Conservation (phyloP, 2,329 filamentous ascomycete genomes). For the Verticillium albo-atrum region DNA sequence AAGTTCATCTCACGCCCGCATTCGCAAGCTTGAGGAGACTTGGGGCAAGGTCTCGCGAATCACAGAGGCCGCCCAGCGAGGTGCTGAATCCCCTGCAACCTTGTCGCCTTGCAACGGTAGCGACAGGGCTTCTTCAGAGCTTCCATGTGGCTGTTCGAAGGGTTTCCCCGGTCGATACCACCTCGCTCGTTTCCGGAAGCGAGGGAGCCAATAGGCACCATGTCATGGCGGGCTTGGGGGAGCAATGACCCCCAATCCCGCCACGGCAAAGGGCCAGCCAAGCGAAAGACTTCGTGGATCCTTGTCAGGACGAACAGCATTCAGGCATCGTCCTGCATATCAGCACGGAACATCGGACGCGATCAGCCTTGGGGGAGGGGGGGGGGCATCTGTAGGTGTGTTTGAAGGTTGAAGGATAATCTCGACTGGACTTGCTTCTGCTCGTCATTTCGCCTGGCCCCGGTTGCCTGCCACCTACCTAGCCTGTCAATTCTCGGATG, state of each 20-base stretch:
- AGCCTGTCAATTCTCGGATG: neutral
- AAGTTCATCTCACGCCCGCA: neutral
- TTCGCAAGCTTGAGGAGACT: neutral
- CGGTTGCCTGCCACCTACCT: neutral
- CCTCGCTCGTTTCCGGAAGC: neutral
- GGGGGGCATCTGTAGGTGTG: neutral
- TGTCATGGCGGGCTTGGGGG: neutral
- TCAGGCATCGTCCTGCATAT: neutral
- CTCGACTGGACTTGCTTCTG: neutral
- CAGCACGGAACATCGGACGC: neutral
- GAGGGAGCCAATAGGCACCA: neutral
- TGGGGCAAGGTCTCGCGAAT: neutral
- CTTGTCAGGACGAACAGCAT: neutral
- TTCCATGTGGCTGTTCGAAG: slow-evolving; percentile 4
- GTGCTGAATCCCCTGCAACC: slow-evolving; percentile 1
- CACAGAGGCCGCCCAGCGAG: neutral
- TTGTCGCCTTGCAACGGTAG: neutral
- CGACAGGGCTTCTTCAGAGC: slow-evolving; percentile 3
- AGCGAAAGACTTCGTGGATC: neutral
- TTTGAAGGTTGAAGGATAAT: neutral
- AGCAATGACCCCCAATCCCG: neutral
- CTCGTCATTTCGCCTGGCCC: neutral
- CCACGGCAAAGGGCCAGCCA: neutral
- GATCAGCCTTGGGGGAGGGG: neutral
- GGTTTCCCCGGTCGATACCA: neutral